These are phyloP conservation scores for Magnolia sinica DNA, from an alignment of 164 flowering plant genomes.

Conservation along the genomic window DNA sequence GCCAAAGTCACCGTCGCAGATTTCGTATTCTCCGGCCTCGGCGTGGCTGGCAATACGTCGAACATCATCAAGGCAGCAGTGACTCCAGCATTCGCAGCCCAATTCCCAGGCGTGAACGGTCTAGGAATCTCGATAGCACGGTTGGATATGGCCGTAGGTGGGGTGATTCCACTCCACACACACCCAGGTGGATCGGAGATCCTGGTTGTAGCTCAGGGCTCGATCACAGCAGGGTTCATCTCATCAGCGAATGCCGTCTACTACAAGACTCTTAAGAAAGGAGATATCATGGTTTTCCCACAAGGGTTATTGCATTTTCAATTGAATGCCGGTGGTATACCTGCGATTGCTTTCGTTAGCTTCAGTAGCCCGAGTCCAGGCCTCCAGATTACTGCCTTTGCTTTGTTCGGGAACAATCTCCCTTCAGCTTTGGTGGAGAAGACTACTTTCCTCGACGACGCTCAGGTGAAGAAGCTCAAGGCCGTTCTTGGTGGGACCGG, in stretches of 20 bases:
- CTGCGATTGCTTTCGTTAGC: slow-evolving; percentile 44
- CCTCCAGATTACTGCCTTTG: slow-evolving; percentile 48
- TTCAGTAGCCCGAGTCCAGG: slow-evolving; percentile 60
- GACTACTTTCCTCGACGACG: slow-evolving; percentile 53
- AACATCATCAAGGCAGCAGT: slow-evolving; percentile 73
- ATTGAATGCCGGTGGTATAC: slow-evolving; percentile 32
- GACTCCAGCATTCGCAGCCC: slow-evolving; percentile 58
- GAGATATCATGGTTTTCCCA: slow-evolving; percentile 61
- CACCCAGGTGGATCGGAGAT: slow-evolving; percentile 52
- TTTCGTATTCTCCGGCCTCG: slow-evolving; percentile 60
- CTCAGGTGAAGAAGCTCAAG: slow-evolving; percentile 64
- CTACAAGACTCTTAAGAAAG: slow-evolving; percentile 39
- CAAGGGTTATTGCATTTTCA: slow-evolving; percentile 65
- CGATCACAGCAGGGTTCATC: slow-evolving; percentile 50
- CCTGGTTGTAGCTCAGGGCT: slow-evolving; percentile 38
- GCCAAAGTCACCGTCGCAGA: slow-evolving; percentile 48
- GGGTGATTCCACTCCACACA: slow-evolving; percentile 81
- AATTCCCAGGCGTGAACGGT: slow-evolving; percentile 72
- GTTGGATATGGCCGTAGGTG: slow-evolving; percentile 54
- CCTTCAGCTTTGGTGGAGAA: slow-evolving; percentile 43
- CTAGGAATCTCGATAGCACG: slow-evolving; percentile 72
- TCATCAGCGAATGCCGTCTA: slow-evolving; percentile 37
- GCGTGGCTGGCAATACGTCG: slow-evolving; percentile 56
- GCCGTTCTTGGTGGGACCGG: slow-evolving; percentile 60
- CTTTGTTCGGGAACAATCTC: slow-evolving; percentile 49